These are phyloP conservation scores for Sedum album DNA, from an alignment of 164 flowering plant genomes.

Conservation along the genomic window DNA sequence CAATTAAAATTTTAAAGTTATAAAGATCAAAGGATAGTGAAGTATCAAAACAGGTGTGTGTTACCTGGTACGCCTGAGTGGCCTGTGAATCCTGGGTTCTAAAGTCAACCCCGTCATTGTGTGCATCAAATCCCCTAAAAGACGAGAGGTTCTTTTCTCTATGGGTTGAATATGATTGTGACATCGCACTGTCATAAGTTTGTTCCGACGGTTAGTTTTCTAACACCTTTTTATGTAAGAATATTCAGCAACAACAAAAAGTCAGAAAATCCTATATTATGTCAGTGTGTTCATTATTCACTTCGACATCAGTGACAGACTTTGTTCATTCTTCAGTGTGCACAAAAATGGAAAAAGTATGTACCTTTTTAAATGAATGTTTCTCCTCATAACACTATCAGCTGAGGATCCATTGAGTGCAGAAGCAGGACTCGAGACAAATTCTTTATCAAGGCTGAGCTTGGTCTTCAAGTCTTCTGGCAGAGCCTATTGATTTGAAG, in stretches of 20 bases:
- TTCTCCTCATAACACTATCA: conserved; percentile 51
- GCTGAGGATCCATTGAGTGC: conserved; percentile 68
- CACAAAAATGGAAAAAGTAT: background rate
- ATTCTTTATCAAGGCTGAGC: conserved; percentile 85
- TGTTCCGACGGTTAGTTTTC: background rate
- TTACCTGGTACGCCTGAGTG: conserved; percentile 46
- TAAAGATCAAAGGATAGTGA: background rate
- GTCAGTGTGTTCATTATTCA: background rate
- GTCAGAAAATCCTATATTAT: no score
- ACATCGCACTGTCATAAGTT: conserved; percentile 45
- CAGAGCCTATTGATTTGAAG: conserved; percentile 49
- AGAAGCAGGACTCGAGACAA: conserved; percentile 74
- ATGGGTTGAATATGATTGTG: conserved; percentile 71
- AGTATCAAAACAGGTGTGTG: background rate
- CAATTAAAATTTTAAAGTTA: background rate
- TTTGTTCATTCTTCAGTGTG: no score
- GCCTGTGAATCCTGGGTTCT: conserved; percentile 35
- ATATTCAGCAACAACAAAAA: background rate
- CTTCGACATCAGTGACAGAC: no score
- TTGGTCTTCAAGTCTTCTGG: conserved; percentile 93
- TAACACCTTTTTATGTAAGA: background rate
- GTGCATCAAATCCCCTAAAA: conserved; percentile 29
- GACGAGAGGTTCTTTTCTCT: conserved; percentile 61
- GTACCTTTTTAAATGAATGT: conserved; percentile 55
- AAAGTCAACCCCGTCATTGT: conserved; percentile 37